phyloP scores from a whole-genome alignment of 169 alveolate species.

The Hepatocystis sp. region DNA sequence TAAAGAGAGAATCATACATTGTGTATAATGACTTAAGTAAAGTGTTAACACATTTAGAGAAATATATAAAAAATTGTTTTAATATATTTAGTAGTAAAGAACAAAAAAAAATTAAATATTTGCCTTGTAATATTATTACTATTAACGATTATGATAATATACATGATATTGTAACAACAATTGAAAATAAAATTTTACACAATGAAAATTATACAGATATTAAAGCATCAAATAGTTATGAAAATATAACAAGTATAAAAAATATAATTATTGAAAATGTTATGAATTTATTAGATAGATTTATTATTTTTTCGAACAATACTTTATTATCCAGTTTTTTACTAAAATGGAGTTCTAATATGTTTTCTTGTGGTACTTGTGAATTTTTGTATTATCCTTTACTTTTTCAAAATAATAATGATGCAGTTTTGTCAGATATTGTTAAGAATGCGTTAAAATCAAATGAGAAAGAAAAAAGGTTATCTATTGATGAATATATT shows the following conservation, averaged over 20 bases:
- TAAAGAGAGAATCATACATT: slow-evolving; percentile 36
- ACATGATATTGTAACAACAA: no score
- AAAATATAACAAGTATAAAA: neutral
- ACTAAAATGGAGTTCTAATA: slow-evolving; percentile 36
- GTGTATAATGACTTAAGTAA: slow-evolving; percentile 17
- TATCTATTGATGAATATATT: slow-evolving; percentile 39
- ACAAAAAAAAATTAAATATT: no score
- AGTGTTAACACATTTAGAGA: slow-evolving; percentile 26
- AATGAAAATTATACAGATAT: no score
- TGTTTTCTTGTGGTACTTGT: slow-evolving; percentile 24
- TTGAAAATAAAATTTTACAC: no score
- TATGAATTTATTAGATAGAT: slow-evolving; percentile 33
- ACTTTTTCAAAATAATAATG: slow-evolving; percentile 25
- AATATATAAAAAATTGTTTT: slow-evolving; percentile 20
- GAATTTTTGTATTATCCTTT: slow-evolving; percentile 25
- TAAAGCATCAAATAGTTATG: neutral
- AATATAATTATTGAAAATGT: slow-evolving; percentile 22
- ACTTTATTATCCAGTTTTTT: slow-evolving; percentile 21
- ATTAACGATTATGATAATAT: no score
- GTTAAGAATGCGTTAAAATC: slow-evolving; percentile 28
- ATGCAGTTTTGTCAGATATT: slow-evolving; percentile 31
- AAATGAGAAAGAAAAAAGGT: slow-evolving; percentile 16
- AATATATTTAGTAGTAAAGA: no score
- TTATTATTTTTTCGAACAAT: slow-evolving; percentile 17
- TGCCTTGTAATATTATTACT: no score